Evolutionary conservation across 306 rosid species (phyloP), one percentile per base, ranked within the genome.

Genomic region (Quercus robur): DNA sequence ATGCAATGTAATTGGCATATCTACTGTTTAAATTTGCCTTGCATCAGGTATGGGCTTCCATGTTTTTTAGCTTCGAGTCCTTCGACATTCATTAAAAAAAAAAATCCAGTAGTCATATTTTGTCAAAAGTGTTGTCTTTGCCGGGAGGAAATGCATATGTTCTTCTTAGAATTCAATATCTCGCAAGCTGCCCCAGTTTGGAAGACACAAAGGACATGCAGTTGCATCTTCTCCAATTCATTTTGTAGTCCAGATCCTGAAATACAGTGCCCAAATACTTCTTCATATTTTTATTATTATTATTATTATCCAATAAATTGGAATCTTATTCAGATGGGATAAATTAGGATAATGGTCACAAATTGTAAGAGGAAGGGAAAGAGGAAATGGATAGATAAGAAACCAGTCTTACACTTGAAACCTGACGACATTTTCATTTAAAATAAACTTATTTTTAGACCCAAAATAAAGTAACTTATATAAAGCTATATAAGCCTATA

Each of bases 1-100:
- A 35, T 35, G 41, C 9, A 35, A 35, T 35, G 41, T 35, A 6
- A 35, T 35, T 6, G 46, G 10, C 46, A 38, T 7, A 2, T 38
- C 11, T 38, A 38, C 46, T 7, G 46, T 38, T 38, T 38, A 38
- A 38, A 38, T 38, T 38, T 38, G 11, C 99, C 75, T 84, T 90
- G 95, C 99, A 93, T 87, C 99, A 94, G 99, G 99, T 93, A 78
- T 61, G 33, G 44, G 12, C 18, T 19, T 72, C 18, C 49, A 21
- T 33, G 67, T 75, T 73, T 75, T 30, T 76, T 64, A 71, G 81
- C 79, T 80, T 62, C 6, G 6, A 31, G 35, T 31, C 35, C 35
- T 31, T 31, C 56, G 19, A 26, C 12, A 11, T 19, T 46, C 25
- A 41, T 13, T 4, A 55, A 21, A 67, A 72, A 46, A 66, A 58